phyloP scores from a whole-genome alignment of 345 rosid genomes.

The Schrenkiella parvula region DNA sequence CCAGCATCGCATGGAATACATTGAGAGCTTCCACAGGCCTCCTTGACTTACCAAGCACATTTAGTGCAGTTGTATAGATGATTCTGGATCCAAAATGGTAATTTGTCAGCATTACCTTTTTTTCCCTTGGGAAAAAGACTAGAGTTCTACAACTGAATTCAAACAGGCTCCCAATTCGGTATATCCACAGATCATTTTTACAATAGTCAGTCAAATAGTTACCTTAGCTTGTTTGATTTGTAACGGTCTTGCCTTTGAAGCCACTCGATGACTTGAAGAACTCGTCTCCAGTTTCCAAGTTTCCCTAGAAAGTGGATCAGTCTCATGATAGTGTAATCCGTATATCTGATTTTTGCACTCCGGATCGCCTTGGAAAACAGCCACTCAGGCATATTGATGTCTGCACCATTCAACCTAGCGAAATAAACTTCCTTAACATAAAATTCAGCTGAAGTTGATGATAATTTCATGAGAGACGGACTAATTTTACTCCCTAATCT shows the following conservation, averaged over 20 bases:
- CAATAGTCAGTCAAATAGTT: not conserved
- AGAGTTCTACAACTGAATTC: not conserved
- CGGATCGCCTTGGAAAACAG: constrained; percentile 84
- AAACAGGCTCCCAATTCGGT: not conserved
- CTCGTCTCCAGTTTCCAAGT: constrained; percentile 90
- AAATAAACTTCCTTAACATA: constrained; percentile 45
- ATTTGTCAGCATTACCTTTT: not conserved
- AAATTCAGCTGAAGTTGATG: constrained; percentile 18
- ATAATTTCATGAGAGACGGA: not conserved
- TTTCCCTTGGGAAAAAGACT: not conserved
- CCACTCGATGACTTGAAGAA: constrained; percentile 94
- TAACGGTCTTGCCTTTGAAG: constrained; percentile 79
- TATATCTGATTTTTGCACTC: constrained; percentile 73
- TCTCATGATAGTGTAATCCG: constrained; percentile 74
- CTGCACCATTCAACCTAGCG: constrained; percentile 95
- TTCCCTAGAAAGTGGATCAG: constrained; percentile 76
- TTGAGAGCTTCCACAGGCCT: constrained; percentile 96
- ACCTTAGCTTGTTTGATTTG: constrained; percentile 74
- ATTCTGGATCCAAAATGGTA: constrained; percentile 38
- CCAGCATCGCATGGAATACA: constrained; percentile 82
- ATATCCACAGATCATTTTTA: not conserved
- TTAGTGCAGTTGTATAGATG: constrained; percentile 77
- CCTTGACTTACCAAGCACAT: constrained; percentile 79
- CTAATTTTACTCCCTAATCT: not conserved
- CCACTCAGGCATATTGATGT: constrained; percentile 93